Base-by-base conservation (phyloP, 2,329 filamentous ascomycete species). In the Fusarium subglutinans region DNA sequence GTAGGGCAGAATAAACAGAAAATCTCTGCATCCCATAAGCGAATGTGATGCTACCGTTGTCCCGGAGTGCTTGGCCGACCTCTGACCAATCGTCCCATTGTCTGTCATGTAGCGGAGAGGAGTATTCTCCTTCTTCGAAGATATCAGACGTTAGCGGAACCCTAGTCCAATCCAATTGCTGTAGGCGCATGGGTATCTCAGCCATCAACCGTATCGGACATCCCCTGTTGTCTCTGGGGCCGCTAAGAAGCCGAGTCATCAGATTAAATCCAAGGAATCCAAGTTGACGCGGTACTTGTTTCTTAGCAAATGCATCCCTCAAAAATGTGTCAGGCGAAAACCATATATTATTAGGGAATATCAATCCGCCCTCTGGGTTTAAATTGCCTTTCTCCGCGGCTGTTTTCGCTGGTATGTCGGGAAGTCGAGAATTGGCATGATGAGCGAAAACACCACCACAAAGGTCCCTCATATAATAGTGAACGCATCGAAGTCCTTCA, bases 351-450 rank as follows among this genome's bases (percentile, higher is more conserved):
- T 48, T 0, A 30, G 14, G 14, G 5, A 11, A 48, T 8, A 3
- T 13, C 1, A 11, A 12, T 22, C 26, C 13, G 7, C 3, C 9
- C 8, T 22, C 44, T 8, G 20, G 26, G 15, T 13, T 4, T 3
- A 3, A 22, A 3, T 47, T 28, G 18, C 18, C 6, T 47, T 9
- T 15, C 13, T 15, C 6, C 8, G 18, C 6, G 26, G 13, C 8
- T 28, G 8, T 10, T 47, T 15, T 0, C 6, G 13, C 6, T 0
- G 17, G 17, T 20, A 3, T 45, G 4, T 26, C 5, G 12, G 5
- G 44, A 6, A 14, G 24, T 3, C 0, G 1, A 48, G 26, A 8
- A n/a, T 0, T 0, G 26, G 4, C 14, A 6, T 6, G 0, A 22
- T n/a, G 7, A 6, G 45, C 26, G 4, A 48, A 17, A 11, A 48